Percentiles rank a stretch among this genome's conserved stretches.
These are phyloP conservation scores for Pascua sp. DNA, from an alignment of 1,284 basidiomycete species.

Conservation along the genomic window DNA sequence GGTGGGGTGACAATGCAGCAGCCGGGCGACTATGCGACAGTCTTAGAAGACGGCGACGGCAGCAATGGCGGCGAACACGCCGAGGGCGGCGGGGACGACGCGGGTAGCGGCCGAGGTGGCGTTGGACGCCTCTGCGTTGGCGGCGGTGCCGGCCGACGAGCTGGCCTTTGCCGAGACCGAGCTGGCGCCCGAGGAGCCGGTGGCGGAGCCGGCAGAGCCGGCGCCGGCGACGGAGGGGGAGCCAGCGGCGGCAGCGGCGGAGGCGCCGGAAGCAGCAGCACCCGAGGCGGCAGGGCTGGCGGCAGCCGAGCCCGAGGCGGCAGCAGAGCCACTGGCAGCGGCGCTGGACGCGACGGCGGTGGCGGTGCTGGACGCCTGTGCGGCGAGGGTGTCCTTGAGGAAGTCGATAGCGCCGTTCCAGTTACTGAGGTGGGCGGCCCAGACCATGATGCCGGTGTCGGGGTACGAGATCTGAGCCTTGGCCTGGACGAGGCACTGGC, in stretches of 20 bases:
- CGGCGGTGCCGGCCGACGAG: background rate
- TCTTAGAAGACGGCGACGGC: too few relatives aligned
- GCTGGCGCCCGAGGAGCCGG: background rate
- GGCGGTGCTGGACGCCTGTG: background rate
- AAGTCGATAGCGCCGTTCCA: slow-evolving; percentile 14
- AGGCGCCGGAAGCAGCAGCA: background rate
- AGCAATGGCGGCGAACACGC: too few relatives aligned
- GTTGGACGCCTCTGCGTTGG: background rate
- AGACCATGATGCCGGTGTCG: slow-evolving; percentile 19
- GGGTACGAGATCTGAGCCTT: slow-evolving; percentile 9
- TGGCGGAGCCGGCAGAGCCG: background rate
- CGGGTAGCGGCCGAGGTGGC: background rate
- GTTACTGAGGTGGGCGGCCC: slow-evolving; percentile 11
- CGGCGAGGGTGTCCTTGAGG: slow-evolving; percentile 5
- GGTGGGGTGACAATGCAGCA: too few relatives aligned
- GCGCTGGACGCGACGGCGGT: background rate
- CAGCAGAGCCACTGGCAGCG: background rate
- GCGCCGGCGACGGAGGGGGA: background rate
- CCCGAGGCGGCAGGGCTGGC: too few relatives aligned
- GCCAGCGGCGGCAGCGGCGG: background rate
- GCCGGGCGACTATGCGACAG: too few relatives aligned
- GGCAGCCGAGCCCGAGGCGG: background rate
- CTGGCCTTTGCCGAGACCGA: background rate
- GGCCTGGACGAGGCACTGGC: slow-evolving; percentile 12
- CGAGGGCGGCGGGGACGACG: background rate